A percentile compares a stretch with the other conserved stretches of the same genome.
phyloP scores from a whole-genome alignment of 768 basidiomycete genomes.

The Paxillus involutus region DNA sequence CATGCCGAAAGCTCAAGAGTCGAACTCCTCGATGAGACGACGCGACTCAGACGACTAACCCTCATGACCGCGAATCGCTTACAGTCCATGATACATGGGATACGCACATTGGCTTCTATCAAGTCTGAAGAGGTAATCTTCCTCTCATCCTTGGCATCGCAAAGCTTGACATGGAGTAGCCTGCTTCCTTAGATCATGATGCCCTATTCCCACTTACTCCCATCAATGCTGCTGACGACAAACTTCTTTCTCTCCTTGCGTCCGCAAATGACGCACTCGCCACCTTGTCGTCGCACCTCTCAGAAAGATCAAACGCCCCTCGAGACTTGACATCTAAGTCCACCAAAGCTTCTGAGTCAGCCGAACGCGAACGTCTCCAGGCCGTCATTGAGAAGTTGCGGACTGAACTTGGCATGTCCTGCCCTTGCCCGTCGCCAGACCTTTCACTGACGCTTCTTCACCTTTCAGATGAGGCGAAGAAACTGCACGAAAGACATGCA shows the following conservation, averaged over 20 bases:
- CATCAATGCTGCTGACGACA: constrained; percentile 47
- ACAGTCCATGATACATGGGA: constrained; percentile 52
- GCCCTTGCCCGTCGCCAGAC: neutral
- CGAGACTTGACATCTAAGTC: constrained; percentile 15
- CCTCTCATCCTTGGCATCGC: neutral
- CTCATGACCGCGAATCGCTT: constrained; percentile 66
- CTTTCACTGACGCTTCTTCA: constrained; percentile 8
- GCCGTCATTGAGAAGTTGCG: constrained; percentile 50
- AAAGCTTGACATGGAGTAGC: constrained; percentile 33
- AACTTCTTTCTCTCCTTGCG: constrained; percentile 43
- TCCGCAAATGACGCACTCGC: constrained; percentile 38
- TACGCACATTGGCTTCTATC: constrained; percentile 38
- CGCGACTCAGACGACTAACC: constrained; percentile 56
- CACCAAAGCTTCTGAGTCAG: constrained; percentile 27
- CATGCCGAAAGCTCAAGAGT: constrained; percentile 69
- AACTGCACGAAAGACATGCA: constrained; percentile 41
- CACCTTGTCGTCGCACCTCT: constrained; percentile 13
- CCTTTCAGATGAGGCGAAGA: constrained; percentile 45
- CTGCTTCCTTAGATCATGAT: constrained; percentile 44
- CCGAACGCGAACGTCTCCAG: constrained; percentile 52
- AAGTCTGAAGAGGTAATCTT: constrained; percentile 48
- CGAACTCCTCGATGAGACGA: constrained; percentile 64
- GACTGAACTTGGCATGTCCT: constrained; percentile 54
- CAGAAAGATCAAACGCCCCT: constrained; percentile 10
- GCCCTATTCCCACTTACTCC: constrained; percentile 55